Evolutionary conservation across 306 rosid species (phyloP).

Genomic region (Fagus sylvatica): DNA sequence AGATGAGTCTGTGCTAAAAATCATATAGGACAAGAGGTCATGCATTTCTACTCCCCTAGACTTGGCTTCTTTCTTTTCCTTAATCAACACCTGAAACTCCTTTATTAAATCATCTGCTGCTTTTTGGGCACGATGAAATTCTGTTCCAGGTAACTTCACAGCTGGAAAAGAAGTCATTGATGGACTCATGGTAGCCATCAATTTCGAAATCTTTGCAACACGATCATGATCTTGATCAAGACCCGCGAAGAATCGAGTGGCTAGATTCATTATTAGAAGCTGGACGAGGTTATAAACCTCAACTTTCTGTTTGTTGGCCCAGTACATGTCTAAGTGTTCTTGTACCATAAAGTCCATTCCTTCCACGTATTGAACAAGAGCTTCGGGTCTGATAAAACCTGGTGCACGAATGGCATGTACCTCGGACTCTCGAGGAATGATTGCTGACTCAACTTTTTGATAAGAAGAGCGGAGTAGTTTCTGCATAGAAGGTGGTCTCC

Average conservation of each 20-base stretch:
- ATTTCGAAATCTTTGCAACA: not conserved
- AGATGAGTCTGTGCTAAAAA: not conserved
- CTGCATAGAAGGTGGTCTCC: conserved; percentile 18
- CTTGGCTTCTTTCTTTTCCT: conserved; percentile 9
- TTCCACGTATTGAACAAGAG: not conserved
- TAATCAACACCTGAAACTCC: not conserved
- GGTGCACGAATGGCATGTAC: not conserved
- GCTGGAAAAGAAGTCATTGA: not conserved
- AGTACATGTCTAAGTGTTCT: conserved; percentile 7
- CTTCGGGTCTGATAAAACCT: conserved; percentile 16
- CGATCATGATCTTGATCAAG: not conserved
- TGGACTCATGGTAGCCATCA: not conserved
- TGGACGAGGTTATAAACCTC: conserved; percentile 6
- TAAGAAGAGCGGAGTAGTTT: conserved; percentile 8
- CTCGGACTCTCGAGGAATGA: not conserved
- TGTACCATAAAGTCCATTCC: conserved; percentile 4
- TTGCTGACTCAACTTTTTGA: not conserved
- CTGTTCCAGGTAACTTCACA: not conserved
- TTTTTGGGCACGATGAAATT: not conserved
- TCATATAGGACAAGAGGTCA: conserved; percentile 6
- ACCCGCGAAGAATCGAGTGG: conserved; percentile 4
- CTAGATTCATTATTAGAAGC: not conserved
- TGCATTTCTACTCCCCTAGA: not conserved
- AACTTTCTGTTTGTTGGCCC: conserved; percentile 5
- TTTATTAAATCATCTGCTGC: not conserved